These are phyloP conservation scores for Holtermanniella nyarrowii DNA, from an alignment of 768 basidiomycete species.

Conservation along the genomic window DNA sequence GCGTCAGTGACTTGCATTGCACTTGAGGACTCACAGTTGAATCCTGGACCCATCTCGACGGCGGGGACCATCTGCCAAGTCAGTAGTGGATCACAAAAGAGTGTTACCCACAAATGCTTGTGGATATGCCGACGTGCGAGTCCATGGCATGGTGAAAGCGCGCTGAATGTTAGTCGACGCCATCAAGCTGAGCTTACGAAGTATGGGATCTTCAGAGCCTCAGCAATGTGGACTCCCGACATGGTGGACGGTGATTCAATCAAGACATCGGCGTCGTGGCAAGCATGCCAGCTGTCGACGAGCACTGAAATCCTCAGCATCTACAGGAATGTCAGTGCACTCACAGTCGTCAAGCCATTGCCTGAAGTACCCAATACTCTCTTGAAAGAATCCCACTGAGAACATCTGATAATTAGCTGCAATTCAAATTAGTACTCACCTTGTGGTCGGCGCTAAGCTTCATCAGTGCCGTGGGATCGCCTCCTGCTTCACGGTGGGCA, in stretches of 20 bases:
- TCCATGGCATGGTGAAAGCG: slow-evolving; percentile 42
- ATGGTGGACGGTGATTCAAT: slow-evolving; percentile 60
- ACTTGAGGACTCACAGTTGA: slow-evolving; percentile 43
- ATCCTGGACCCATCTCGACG: slow-evolving; percentile 51
- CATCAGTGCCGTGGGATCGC: slow-evolving; percentile 61
- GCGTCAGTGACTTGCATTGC: slow-evolving; percentile 29
- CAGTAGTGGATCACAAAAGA: background rate
- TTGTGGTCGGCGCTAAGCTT: slow-evolving; percentile 49
- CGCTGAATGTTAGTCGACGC: slow-evolving; percentile 4
- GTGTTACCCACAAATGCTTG: slow-evolving; percentile 47
- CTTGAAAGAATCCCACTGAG: slow-evolving; percentile 60
- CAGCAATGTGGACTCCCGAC: slow-evolving; percentile 63
- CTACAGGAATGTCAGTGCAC: slow-evolving; percentile 19
- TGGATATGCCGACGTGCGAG: slow-evolving; percentile 52
- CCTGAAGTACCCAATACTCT: slow-evolving; percentile 53
- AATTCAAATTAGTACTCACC: slow-evolving; percentile 8
- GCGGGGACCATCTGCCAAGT: slow-evolving; percentile 44
- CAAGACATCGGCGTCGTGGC: slow-evolving; percentile 56
- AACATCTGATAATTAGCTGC: slow-evolving; percentile 48
- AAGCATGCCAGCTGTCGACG: slow-evolving; percentile 54
- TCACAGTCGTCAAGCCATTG: slow-evolving; percentile 57
- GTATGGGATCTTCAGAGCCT: slow-evolving; percentile 57
- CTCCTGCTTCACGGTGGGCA: slow-evolving; percentile 54
- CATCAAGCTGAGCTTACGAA: slow-evolving; percentile 44
- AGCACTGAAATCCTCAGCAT: slow-evolving; percentile 45